phyloP scores from a whole-genome alignment of 352 stramenopile genomes.

The Nothophytophthora sp. region DNA sequence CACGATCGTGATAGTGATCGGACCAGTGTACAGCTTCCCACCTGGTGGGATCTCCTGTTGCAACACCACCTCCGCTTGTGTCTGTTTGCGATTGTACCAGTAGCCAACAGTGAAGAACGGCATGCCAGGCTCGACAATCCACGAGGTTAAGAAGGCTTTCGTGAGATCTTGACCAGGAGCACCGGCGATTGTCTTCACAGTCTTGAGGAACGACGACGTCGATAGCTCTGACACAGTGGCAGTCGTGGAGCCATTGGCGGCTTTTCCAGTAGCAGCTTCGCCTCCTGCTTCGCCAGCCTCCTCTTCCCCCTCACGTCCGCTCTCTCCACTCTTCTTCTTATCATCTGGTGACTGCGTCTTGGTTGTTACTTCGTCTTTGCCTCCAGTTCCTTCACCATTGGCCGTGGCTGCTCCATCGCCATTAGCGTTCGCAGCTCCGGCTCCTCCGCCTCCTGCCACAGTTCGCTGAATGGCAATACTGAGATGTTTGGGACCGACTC shows the following conservation, averaged over 20 bases:
- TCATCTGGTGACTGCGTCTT: constrained; percentile 10
- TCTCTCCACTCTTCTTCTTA: constrained; percentile 23
- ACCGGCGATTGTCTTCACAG: constrained; percentile 79
- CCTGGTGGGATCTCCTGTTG: constrained; percentile 82
- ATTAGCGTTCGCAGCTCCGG: too few relatives aligned
- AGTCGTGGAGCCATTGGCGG: constrained; percentile 3
- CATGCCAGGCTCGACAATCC: constrained; percentile 84
- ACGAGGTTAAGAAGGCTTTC: constrained; percentile 78
- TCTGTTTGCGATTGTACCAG: constrained; percentile 90
- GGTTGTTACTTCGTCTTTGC: constrained; percentile 33
- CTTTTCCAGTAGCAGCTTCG: constrained; percentile 23
- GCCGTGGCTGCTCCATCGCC: too few relatives aligned
- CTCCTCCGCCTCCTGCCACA: constrained; percentile 44
- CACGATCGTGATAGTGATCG: constrained; percentile 85
- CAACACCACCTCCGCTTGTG: constrained; percentile 81
- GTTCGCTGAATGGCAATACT: constrained; percentile 77
- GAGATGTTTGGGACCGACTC: constrained; percentile 71
- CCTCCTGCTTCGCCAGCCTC: constrained; percentile 23
- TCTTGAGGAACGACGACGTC: constrained; percentile 79
- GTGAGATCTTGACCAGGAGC: constrained; percentile 76
- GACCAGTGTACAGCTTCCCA: constrained; percentile 78
- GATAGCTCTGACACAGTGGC: constrained; percentile 53
- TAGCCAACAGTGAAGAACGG: constrained; percentile 88
- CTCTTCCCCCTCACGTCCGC: constrained; percentile 35
- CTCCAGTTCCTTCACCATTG: constrained; percentile 29